These are phyloP conservation scores for Curvularia sp. DNA, from an alignment of 2,329 filamentous ascomycete genomes.

Conservation along the genomic window DNA sequence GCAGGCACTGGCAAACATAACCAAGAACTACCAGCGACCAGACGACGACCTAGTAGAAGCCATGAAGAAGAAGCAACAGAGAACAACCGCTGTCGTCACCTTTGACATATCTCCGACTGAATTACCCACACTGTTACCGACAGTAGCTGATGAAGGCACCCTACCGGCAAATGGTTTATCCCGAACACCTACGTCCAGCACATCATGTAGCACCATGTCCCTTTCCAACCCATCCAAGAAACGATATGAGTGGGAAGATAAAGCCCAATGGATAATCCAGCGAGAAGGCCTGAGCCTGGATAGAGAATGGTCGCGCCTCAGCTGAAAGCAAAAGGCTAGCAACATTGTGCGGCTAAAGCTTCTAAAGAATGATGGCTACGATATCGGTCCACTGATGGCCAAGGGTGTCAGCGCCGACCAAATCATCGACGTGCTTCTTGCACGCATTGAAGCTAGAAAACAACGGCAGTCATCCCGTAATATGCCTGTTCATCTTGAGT, in stretches of 20 bases:
- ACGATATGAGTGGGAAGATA: constrained; percentile 1
- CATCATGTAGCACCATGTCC: not conserved
- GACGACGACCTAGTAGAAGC: not conserved
- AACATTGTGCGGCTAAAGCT: constrained; percentile 15
- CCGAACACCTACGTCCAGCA: not conserved
- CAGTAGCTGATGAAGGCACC: not conserved
- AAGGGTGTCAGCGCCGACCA: constrained; percentile 5
- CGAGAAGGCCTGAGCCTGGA: constrained; percentile 8
- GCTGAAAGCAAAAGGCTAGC: constrained; percentile 22
- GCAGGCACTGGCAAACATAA: constrained; percentile 8
- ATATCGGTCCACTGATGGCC: constrained; percentile 6
- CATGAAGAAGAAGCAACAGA: not conserved
- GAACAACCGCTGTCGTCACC: not conserved
- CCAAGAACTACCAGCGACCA: constrained; percentile 8
- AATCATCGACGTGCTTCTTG: constrained; percentile 12
- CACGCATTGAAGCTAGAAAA: constrained; percentile 6
- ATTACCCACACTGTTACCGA: not conserved
- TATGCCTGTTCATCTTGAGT: no score
- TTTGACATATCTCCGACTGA: not conserved
- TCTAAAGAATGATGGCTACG: constrained; percentile 23
- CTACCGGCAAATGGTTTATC: not conserved
- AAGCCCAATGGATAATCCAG: constrained; percentile 3
- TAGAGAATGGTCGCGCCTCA: constrained; percentile 10
- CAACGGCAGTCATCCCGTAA: not conserved
- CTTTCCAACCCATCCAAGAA: not conserved